Evolutionary conservation across 148 eudicot genomes (phyloP).

Genomic region (Polygonum aviculare): DNA sequence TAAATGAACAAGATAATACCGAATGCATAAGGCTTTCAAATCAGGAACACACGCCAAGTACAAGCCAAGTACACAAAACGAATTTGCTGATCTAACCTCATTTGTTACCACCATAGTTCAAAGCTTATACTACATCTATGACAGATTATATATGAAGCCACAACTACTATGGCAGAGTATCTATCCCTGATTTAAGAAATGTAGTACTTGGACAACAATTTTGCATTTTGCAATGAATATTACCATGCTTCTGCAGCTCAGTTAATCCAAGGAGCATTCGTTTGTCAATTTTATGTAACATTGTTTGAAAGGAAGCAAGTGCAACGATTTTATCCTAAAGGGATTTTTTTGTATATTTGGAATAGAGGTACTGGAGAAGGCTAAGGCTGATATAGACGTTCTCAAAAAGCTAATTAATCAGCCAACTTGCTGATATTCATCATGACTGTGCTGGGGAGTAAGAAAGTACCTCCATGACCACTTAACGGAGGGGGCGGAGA

Average conservation of each 20-base stretch:
- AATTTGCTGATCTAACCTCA: too few species aligned
- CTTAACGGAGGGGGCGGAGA: neutral
- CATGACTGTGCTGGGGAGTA: slow-evolving; percentile 8
- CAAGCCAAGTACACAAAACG: too few species aligned
- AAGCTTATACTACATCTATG: too few species aligned
- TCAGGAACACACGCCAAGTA: too few species aligned
- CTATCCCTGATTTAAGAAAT: too few species aligned
- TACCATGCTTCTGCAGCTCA: neutral
- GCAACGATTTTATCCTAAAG: neutral
- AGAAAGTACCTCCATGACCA: neutral
- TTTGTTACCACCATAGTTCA: too few species aligned
- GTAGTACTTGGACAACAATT: too few species aligned
- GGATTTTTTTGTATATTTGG: neutral
- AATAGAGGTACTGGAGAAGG: slow-evolving; percentile 13
- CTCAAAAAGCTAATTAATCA: neutral
- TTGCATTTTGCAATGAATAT: too few species aligned
- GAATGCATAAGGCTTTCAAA: too few species aligned
- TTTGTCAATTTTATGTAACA: neutral
- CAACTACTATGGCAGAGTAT: too few species aligned
- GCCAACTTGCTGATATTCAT: slow-evolving; percentile 10
- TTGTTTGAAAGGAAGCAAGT: neutral
- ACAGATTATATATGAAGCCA: too few species aligned
- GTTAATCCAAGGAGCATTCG: neutral
- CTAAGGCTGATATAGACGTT: neutral
- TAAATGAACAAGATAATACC: too few species aligned